A percentile compares a stretch with the other conserved stretches of the same genome.
Conservation (phyloP, 306 rosid genomes). For the Quercus bicolor region DNA sequence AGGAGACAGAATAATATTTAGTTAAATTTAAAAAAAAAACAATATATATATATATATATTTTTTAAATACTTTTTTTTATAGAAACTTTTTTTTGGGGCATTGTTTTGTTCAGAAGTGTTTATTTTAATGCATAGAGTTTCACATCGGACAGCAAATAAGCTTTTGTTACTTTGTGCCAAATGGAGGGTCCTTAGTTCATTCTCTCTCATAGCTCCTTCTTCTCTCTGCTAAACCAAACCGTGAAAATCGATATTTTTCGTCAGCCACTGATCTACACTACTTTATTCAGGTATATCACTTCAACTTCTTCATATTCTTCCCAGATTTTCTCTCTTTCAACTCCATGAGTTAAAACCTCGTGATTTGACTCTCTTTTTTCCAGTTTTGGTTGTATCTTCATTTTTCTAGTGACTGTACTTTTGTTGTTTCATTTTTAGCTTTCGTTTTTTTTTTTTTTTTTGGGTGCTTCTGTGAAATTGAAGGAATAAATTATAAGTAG, state of each 20-base stretch:
- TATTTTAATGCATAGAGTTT: constrained; percentile 60
- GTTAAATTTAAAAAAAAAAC: neutral
- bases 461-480: neutral
- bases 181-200: constrained; percentile 64
- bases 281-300: constrained; percentile 46
- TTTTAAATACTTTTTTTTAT: neutral
- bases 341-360: neutral
- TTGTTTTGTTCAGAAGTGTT: constrained; percentile 25
- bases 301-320: constrained; percentile 13
- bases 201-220: constrained; percentile 16
- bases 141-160: constrained; percentile 54
- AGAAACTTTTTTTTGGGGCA: neutral
- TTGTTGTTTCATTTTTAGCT: constrained; percentile 6
- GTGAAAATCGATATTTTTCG: constrained; percentile 23
- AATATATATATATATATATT: neutral
- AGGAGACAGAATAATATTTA: neutral
- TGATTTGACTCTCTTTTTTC: constrained; percentile 8
- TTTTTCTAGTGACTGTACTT: neutral
- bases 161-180: constrained; percentile 54
- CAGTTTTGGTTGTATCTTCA: neutral
- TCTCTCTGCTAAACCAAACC: constrained; percentile 21
- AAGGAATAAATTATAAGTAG: neutral
- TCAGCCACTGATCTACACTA: constrained; percentile 34
- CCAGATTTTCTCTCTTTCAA: neutral
- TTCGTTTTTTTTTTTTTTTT: neutral